These are phyloP conservation scores for Trichoderma harzianum DNA, from an alignment of 2,329 filamentous ascomycete genomes.

Conservation along the genomic window DNA sequence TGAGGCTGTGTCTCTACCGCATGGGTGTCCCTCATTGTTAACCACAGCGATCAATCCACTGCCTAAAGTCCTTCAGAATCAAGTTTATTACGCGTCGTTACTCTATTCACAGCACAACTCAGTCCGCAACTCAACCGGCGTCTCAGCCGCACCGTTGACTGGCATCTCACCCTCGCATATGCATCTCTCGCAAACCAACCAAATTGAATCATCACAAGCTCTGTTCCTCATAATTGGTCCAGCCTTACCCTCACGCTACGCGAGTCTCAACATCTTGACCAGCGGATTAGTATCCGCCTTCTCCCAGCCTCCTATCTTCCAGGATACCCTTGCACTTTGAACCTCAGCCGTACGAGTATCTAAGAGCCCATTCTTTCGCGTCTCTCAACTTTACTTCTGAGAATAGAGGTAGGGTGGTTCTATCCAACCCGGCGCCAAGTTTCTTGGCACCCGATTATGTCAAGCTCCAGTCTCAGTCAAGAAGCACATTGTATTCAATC, in stretches of 20 bases:
- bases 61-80: background rate
- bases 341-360: background rate
- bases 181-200: background rate
- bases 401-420: background rate
- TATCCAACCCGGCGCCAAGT: background rate
- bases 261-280: background rate
- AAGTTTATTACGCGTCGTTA: background rate
- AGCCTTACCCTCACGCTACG: background rate
- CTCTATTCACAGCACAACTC: background rate
- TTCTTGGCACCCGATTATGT: background rate
- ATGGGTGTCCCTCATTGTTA: background rate
- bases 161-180: background rate
- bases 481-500: background rate
- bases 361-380: background rate
- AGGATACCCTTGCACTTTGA: background rate
- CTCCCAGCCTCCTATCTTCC: background rate
- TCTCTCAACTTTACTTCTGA: background rate
- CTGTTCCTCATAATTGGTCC: background rate
- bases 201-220: background rate
- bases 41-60: background rate
- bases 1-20: background rate
- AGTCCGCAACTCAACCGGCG: background rate
- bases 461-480: background rate
- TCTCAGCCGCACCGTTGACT: background rate
- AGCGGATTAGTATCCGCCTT: background rate